Base-by-base conservation (phyloP, 257 asterid species). In the Nicotiana paniculata region DNA sequence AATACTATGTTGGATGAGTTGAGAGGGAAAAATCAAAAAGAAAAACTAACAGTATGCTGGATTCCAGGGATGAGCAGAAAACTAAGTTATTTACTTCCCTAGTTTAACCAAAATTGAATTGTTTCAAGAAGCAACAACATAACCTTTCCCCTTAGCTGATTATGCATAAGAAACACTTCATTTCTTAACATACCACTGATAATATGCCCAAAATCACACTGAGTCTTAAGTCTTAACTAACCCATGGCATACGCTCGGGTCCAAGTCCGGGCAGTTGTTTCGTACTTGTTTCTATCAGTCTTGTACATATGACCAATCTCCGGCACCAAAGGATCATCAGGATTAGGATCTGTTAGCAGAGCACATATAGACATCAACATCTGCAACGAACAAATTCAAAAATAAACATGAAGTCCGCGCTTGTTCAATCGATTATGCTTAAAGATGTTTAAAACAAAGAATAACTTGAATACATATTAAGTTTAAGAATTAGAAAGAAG, bases 301-400 rank as follows among this genome's bases (percentile, higher is more conserved):
- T 87, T 87, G 85, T 85, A 87, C 90, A 87, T 85, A 39, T 87
- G 90, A 53, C 86, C 90, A 59, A 85, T 87, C 81, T 87, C 90
- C 5, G 90, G 88, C 57, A 87, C 90, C n/a, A 87, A 80, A 18
- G 90, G 86, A 53, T 87, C 90, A 81, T 87, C 90, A 17, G 90
- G 90, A 77, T 87, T 85, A 24, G 90, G 90, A 64, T 87, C 90
- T 2, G 90, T 87, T 30, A 87, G 82, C 55, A 85, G 86, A 68
- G 90, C 81, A 83, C 88, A 81, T 81, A 87, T 81, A 11, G 88
- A 87, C 51, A 87, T 86, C 86, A 87, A 81, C 72, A 85, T 86
- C 90, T 87, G 68, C 81, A 76, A 32, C 17, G 24, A 21, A 84
- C 78, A 21, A 32, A 9, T 21, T 4, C 65, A 43, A 3, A 43